phyloP scores from a whole-genome alignment of 345 rosid genomes.

The Sonneratia caseolaris region DNA sequence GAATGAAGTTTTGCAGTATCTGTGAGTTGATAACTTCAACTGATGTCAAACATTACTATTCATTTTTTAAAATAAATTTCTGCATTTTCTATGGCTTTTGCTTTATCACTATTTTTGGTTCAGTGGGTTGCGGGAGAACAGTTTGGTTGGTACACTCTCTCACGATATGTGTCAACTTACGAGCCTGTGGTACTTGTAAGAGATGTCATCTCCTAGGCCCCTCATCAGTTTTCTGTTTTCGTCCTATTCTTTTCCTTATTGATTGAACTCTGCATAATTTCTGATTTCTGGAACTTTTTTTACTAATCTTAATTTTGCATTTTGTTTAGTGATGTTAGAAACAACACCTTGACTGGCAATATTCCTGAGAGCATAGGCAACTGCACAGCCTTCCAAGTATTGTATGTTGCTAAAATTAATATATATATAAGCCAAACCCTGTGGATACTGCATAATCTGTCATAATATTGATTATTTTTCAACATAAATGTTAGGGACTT shows the following conservation, averaged over 20 bases:
- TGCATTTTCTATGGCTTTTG: background rate
- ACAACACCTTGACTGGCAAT: constrained; percentile 90
- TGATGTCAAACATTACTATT: background rate
- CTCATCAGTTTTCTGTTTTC: background rate
- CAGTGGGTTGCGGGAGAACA: constrained; percentile 92
- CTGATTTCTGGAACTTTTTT: background rate
- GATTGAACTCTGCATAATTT: background rate
- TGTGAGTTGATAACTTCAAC: constrained; percentile 39
- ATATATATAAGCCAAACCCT: background rate
- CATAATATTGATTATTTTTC: background rate
- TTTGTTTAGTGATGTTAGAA: constrained; percentile 63
- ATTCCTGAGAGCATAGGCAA: constrained; percentile 90
- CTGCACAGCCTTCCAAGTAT: constrained; percentile 95
- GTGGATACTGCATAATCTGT: background rate
- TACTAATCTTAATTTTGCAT: background rate
- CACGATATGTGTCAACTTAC: constrained; percentile 92
- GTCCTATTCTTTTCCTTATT: background rate
- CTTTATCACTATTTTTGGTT: background rate
- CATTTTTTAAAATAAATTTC: background rate
- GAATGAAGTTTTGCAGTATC: constrained; percentile 97
- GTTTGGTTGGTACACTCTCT: constrained; percentile 74
- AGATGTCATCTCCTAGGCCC: background rate
- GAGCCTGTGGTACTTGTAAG: constrained; percentile 98
- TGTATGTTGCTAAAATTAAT: constrained; percentile 51
- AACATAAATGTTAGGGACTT: constrained; percentile 53